phyloP scores from a whole-genome alignment of 148 eudicot species.

The Nepenthes gracilis region DNA sequence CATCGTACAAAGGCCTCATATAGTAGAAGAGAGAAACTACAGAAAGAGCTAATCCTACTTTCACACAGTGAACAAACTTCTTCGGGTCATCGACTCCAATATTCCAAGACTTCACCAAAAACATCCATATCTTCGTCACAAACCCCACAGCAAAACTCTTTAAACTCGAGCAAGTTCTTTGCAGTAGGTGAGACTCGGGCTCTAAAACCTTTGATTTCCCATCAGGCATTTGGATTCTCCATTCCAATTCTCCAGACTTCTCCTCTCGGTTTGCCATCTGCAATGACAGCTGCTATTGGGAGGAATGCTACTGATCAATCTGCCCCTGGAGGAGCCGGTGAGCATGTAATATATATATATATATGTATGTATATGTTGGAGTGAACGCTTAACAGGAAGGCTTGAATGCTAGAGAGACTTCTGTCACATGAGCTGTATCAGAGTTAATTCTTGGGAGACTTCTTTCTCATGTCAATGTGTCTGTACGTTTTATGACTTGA shows the following conservation, averaged over 20 bases:
- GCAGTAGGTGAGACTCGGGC: conserved; percentile 14
- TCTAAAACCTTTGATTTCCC: conserved; percentile 40
- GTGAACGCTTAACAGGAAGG: background rate
- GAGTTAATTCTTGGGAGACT: background rate
- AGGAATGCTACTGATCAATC: background rate
- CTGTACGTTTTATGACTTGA: background rate
- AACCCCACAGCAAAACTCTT: conserved; percentile 12
- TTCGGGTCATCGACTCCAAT: conserved; percentile 61
- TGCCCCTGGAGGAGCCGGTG: background rate
- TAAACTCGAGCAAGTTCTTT: conserved; percentile 12
- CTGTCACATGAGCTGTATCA: background rate
- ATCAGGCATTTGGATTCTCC: conserved; percentile 50
- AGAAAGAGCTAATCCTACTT: conserved; percentile 71
- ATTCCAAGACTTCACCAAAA: conserved; percentile 42
- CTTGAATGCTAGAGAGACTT: background rate
- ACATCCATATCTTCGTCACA: conserved; percentile 25
- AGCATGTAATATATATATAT: background rate
- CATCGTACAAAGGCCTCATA: conserved; percentile 79
- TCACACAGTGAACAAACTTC: conserved; percentile 59
- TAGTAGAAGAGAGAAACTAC: conserved; percentile 72
- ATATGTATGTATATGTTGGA: background rate
- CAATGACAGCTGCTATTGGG: background rate
- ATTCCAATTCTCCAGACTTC: conserved; percentile 32
- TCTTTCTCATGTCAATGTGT: background rate
- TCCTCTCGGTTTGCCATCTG: conserved; percentile 21